Evolutionary conservation across 73 alveolate species (phyloP).

Genomic region (Paramecium pentaurelia): DNA sequence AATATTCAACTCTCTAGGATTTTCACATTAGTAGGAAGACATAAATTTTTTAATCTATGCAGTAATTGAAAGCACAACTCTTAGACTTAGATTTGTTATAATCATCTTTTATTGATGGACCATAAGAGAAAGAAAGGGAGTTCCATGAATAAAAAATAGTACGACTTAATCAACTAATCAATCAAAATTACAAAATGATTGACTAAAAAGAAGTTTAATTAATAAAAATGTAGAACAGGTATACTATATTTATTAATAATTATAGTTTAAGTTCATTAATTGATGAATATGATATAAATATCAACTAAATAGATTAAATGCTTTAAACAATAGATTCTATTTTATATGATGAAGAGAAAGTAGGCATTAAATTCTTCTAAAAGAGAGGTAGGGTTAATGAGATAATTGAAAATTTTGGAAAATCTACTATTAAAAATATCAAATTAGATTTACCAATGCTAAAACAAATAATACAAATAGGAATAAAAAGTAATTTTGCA

Average conservation of each 20-base stretch:
- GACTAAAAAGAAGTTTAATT: neutral
- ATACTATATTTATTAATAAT: neutral
- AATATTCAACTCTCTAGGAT: neutral
- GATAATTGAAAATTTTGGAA: neutral
- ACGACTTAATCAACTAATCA: neutral
- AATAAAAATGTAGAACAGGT: neutral
- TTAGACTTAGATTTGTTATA: neutral
- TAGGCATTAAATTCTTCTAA: neutral
- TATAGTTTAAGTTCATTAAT: neutral
- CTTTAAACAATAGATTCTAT: neutral
- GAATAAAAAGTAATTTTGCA: neutral
- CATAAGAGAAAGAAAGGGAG: conserved; percentile 4
- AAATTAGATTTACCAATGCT: neutral
- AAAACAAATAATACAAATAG: neutral
- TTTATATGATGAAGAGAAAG: neutral
- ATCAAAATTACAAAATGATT: neutral
- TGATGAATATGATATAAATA: neutral
- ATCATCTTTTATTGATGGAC: neutral
- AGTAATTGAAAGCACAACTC: neutral
- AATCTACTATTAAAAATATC: neutral
- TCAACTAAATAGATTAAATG: neutral
- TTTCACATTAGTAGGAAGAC: neutral
- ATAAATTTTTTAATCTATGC: neutral
- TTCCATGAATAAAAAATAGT: neutral
- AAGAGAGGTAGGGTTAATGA: neutral